These are phyloP conservation scores for Podospora bellae-mahoneyi DNA, from an alignment of 495 filamentous ascomycete genomes.

Conservation along the genomic window DNA sequence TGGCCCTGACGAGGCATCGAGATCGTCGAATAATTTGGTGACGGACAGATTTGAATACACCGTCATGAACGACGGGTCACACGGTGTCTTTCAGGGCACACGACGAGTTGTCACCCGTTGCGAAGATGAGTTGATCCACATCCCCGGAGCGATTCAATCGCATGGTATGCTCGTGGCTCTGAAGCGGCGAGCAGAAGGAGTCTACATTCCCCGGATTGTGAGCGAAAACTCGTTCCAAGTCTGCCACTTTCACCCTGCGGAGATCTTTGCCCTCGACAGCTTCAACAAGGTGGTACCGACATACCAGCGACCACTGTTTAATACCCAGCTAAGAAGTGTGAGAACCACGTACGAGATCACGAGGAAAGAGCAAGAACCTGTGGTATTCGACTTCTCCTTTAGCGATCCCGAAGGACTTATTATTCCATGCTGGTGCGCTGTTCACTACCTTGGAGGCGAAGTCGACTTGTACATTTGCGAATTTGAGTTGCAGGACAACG, in stretches of 20 bases:
- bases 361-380: constrained; percentile 20
- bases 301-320: constrained; percentile 22
- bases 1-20: neutral
- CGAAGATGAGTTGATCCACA: constrained; percentile 28
- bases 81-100: constrained; percentile 25
- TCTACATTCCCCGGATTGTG: constrained; percentile 24
- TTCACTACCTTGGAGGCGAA: constrained; percentile 23
- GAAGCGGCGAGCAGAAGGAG: constrained; percentile 16
- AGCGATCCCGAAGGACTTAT: constrained; percentile 22
- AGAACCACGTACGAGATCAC: constrained; percentile 14
- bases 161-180: constrained; percentile 29
- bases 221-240: constrained; percentile 26
- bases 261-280: constrained; percentile 22
- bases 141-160: constrained; percentile 27
- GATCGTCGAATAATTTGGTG: constrained; percentile 2
- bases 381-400: constrained; percentile 28
- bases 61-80: constrained; percentile 18
- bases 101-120: constrained; percentile 23
- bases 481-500: constrained; percentile 29
- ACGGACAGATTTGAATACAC: constrained; percentile 25
- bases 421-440: constrained; percentile 28
- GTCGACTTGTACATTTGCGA: constrained; percentile 27
- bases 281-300: constrained; percentile 26
- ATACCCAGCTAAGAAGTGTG: constrained; percentile 19
- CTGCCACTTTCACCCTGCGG: constrained; percentile 21